Percentiles rank a stretch among this genome's conserved stretches.
Evolutionary conservation across 2,329 filamentous ascomycete genomes (phyloP).

Genomic region (Aspergillus pseudoterreus): DNA sequence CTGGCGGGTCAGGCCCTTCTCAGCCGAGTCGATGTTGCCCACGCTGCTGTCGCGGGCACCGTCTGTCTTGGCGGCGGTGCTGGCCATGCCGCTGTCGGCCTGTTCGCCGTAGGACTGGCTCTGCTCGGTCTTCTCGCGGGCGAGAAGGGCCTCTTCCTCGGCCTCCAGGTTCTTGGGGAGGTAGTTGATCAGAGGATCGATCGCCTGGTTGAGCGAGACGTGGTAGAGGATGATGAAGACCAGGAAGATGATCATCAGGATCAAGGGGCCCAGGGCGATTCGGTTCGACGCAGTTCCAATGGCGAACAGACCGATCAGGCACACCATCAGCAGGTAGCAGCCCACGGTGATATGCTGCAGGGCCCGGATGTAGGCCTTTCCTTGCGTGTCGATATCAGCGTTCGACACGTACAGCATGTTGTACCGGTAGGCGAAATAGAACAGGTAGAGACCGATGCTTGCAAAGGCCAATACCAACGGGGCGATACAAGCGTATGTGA

Average conservation of each 20-base stretch:
- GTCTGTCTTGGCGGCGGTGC: slow-evolving; percentile 9
- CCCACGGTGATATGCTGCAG: slow-evolving; percentile 82
- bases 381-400: slow-evolving; percentile 78
- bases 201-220: slow-evolving; percentile 64
- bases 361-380: slow-evolving; percentile 80
- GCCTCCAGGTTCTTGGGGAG: slow-evolving; percentile 71
- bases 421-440: slow-evolving; percentile 87
- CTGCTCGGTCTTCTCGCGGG: slow-evolving; percentile 26
- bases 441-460: slow-evolving; percentile 70
- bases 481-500: slow-evolving; percentile 82
- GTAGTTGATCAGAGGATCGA: slow-evolving; percentile 72
- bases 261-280: slow-evolving; percentile 62
- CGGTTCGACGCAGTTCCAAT: slow-evolving; percentile 62
- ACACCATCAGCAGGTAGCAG: slow-evolving; percentile 76
- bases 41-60: slow-evolving; percentile 18
- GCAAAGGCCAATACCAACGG: slow-evolving; percentile 82
- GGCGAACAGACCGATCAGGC: slow-evolving; percentile 79
- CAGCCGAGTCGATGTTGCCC: slow-evolving; percentile 31
- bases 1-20: slow-evolving; percentile 31
- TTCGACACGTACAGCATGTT: slow-evolving; percentile 86
- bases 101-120: slow-evolving; percentile 19
- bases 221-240: slow-evolving; percentile 76
- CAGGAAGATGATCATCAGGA: slow-evolving; percentile 73
- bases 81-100: slow-evolving; percentile 14
- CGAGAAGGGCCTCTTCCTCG: slow-evolving; percentile 49